Conservation (phyloP, 768 basidiomycete genomes). For the Termitomyces heimii region DNA sequence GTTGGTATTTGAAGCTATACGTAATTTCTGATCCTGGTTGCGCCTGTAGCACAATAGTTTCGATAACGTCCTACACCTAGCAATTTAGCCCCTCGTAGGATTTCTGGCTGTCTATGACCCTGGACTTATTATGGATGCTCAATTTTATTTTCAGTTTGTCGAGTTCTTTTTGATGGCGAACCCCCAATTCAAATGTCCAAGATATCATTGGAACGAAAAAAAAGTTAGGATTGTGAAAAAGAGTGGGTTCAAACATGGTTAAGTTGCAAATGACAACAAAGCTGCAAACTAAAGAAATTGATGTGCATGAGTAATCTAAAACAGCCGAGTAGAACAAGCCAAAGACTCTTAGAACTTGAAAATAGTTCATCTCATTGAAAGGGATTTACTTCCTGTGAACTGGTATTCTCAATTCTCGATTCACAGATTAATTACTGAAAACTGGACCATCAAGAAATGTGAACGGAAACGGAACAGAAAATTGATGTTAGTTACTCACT, state of each 20-base stretch:
- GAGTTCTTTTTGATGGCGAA: no score
- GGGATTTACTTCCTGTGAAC: not conserved
- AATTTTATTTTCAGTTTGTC: not conserved
- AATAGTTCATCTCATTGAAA: not conserved
- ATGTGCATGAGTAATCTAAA: no score
- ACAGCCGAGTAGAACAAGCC: no score
- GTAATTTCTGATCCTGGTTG: not conserved
- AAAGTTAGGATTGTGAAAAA: no score
- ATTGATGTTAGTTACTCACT: not conserved
- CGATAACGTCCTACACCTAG: not conserved
- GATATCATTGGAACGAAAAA: no score
- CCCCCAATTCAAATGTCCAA: no score
- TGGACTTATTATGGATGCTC: not conserved
- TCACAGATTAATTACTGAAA: no score
- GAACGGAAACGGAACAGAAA: not conserved
- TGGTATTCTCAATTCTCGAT: not conserved
- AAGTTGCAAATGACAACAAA: no score
- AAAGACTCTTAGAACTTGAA: no score
- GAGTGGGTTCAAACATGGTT: no score
- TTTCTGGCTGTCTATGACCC: not conserved
- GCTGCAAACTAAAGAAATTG: no score
- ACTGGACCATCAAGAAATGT: not conserved
- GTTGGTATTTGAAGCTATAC: conserved; percentile 13
- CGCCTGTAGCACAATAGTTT: not conserved
- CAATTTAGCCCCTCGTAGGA: not conserved